Evolutionary conservation across 2,329 filamentous ascomycete genomes (phyloP).

Genomic region (Calonectria hawksworthii): DNA sequence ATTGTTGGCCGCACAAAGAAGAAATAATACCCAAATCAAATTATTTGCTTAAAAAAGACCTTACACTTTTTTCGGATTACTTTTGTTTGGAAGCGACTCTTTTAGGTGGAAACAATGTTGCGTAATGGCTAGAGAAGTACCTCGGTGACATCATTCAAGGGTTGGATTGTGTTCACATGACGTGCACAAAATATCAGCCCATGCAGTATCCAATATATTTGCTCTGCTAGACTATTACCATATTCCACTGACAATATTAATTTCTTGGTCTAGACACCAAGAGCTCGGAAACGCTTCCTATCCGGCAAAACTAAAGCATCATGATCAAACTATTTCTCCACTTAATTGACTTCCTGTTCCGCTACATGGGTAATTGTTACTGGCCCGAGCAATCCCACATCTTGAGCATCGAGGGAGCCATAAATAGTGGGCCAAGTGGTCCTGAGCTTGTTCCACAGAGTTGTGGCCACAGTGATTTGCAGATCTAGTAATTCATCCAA

Average conservation of each 20-base stretch:
- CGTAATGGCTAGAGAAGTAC: too few relatives aligned
- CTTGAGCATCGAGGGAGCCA: not conserved
- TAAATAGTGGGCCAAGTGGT: slow-evolving; percentile 2
- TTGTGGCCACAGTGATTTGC: not conserved
- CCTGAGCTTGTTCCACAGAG: not conserved
- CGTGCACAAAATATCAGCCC: too few relatives aligned
- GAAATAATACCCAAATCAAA: too few relatives aligned
- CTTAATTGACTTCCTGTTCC: not conserved
- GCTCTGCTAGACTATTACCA: too few relatives aligned
- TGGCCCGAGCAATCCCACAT: not conserved
- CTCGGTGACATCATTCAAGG: too few relatives aligned
- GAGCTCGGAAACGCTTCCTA: not conserved
- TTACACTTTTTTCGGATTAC: too few relatives aligned
- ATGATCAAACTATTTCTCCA: not conserved
- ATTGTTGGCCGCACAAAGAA: too few relatives aligned
- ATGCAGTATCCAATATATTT: too few relatives aligned
- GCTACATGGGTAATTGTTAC: not conserved
- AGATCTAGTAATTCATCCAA: not conserved
- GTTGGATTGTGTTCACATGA: too few relatives aligned
- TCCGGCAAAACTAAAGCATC: not conserved
- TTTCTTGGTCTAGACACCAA: not conserved
- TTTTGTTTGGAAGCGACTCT: too few relatives aligned
- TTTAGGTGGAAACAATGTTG: too few relatives aligned
- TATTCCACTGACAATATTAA: not conserved
- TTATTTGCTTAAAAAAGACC: too few relatives aligned